Evolutionary conservation across 805 yeast species (phyloP).

Genomic region (Pichia gijzeniarum): DNA sequence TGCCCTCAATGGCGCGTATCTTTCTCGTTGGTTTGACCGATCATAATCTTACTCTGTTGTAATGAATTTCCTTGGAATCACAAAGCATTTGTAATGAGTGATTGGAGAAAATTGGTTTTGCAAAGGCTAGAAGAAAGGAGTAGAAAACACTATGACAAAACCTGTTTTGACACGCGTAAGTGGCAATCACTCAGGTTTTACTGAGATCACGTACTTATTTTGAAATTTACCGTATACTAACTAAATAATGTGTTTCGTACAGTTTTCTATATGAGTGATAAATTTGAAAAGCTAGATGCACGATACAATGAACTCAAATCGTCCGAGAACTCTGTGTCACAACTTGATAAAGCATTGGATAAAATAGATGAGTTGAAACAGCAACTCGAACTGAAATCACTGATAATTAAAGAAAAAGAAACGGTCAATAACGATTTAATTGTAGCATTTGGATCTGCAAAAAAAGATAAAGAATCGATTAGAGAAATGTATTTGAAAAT

Average conservation of each 20-base stretch:
- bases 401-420: slow-evolving; percentile 12
- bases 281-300: neutral
- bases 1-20: neutral
- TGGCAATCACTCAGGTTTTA: neutral
- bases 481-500: slow-evolving; percentile 23
- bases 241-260: neutral
- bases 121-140: neutral
- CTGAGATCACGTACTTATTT: no score
- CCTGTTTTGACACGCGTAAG: slow-evolving; percentile 8
- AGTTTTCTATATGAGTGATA: slow-evolving; percentile 4
- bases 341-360: slow-evolving; percentile 3
- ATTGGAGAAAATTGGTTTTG: slow-evolving; percentile 1
- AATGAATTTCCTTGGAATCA: no score
- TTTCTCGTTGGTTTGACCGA: neutral
- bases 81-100: neutral
- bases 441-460: slow-evolving; percentile 10
- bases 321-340: neutral
- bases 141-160: neutral
- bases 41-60: neutral
- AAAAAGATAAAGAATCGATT: slow-evolving; percentile 16
- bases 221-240: neutral
- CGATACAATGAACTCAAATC: slow-evolving; percentile 1
- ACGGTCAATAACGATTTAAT: slow-evolving; percentile 8
- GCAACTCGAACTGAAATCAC: slow-evolving; percentile 7
- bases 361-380: slow-evolving; percentile 10